Percentiles rank a stretch among this genome's conserved stretches.
These are phyloP conservation scores for Fusarium haematococcum DNA, from an alignment of 2,329 filamentous ascomycete species.

Conservation along the genomic window DNA sequence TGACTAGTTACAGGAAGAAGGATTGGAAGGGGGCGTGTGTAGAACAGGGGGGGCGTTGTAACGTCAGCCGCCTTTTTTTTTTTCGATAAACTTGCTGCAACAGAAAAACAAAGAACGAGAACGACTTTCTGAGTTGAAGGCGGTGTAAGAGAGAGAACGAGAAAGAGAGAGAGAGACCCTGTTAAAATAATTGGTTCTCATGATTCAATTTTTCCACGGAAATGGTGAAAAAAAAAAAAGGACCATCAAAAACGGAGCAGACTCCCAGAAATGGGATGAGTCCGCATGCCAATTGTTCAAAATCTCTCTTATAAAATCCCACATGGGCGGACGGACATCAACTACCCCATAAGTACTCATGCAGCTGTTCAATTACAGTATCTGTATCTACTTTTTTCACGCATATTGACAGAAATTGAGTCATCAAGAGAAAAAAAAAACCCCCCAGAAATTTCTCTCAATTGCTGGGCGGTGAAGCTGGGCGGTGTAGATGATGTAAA, in stretches of 20 bases:
- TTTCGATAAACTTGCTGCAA: neutral
- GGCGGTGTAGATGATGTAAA: constrained; percentile 3
- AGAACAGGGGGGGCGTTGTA: neutral
- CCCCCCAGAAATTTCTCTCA: neutral
- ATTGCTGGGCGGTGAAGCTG: constrained; percentile 2
- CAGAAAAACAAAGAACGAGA: neutral
- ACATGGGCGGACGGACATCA: neutral
- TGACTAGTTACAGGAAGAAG: neutral
- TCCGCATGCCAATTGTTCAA: neutral
- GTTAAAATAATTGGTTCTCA: neutral
- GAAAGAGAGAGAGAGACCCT: neutral
- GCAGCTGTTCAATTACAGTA: neutral
- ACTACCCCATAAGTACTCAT: neutral
- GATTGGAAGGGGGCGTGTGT: neutral
- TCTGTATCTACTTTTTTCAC: neutral
- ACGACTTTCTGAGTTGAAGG: neutral
- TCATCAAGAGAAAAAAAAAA: neutral
- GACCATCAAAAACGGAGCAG: neutral
- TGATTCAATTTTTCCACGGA: neutral
- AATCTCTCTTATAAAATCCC: neutral
- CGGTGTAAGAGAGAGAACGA: neutral
- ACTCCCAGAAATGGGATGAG: neutral
- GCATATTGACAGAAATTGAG: neutral
- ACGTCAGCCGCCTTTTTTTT: neutral
- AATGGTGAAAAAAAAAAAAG: neutral